Percentiles rank a stretch among this genome's conserved stretches.
These are phyloP conservation scores for Meyerozyma carpophila DNA, from an alignment of 1,139 yeast species.

Conservation along the genomic window DNA sequence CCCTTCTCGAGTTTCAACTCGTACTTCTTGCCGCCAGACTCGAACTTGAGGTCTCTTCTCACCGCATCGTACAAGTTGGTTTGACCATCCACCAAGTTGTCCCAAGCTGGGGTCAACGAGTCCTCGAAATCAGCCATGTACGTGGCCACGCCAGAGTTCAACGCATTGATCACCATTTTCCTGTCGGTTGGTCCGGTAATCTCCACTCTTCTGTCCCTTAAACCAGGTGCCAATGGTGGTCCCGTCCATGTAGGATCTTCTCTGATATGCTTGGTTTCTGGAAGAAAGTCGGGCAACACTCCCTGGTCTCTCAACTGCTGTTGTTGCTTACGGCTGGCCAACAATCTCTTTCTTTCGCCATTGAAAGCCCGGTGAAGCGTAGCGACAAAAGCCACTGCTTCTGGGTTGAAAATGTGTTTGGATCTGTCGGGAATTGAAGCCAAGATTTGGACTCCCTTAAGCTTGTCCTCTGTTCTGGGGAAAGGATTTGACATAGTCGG, in stretches of 20 bases:
- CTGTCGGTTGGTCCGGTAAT: slow-evolving; percentile 89
- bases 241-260: slow-evolving; percentile 78
- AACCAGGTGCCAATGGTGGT: slow-evolving; percentile 70
- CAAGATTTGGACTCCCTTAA: slow-evolving; percentile 60
- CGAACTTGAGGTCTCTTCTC: slow-evolving; percentile 57
- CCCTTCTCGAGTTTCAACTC: slow-evolving; percentile 49
- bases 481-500: slow-evolving; percentile 43
- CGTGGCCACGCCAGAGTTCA: slow-evolving; percentile 83
- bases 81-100: slow-evolving; percentile 81
- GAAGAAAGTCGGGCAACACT: slow-evolving; percentile 64
- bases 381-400: slow-evolving; percentile 69
- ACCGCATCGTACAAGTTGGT: slow-evolving; percentile 87
- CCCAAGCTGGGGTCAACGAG: slow-evolving; percentile 95
- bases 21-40: slow-evolving; percentile 57
- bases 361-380: slow-evolving; percentile 70
- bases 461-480: slow-evolving; percentile 45
- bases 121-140: slow-evolving; percentile 97
- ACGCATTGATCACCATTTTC: slow-evolving; percentile 90
- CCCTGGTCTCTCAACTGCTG: slow-evolving; percentile 66
- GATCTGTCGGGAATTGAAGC: slow-evolving; percentile 60
- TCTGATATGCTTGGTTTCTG: slow-evolving; percentile 66
- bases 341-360: slow-evolving; percentile 52
- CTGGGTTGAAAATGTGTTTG: slow-evolving; percentile 58
- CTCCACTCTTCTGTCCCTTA: slow-evolving; percentile 75
- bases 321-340: slow-evolving; percentile 53